Evolutionary conservation across 768 basidiomycete species (phyloP), one percentile per base, ranked within the genome.

Genomic region (Sporobolomyces roseus): DNA sequence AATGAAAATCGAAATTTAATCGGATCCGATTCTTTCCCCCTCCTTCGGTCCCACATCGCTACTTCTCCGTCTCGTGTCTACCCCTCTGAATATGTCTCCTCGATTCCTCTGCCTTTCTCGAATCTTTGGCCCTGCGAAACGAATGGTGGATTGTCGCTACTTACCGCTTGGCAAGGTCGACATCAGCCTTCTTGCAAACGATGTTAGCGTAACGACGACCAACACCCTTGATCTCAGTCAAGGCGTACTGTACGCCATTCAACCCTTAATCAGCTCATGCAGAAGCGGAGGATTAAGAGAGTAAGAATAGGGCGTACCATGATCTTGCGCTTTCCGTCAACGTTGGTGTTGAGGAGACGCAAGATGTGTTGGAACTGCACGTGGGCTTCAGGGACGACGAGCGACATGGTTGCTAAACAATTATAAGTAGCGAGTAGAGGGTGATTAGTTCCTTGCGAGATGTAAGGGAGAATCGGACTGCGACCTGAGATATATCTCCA

Each of bases 181-280:
- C 91, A 83, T 98, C 96, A 70, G 96, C 96, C 84, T 99, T 99
- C 83, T 98, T 98, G 87, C 96, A 98, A 75, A 98, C 94, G 77
- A 98, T 82, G 83, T 98, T 98, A 78, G 96, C 88, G 83, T 98
- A 99, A 61, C 96, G 89, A 74, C 96, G 88, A 77, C 96, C 96
- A 69, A 99, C 96, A 86, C 96, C 96, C 85, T 98, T 98, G 85
- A 99, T 99, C 84, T 99, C 96, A 54, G 96, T 98, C 83, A 98
- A 80, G 77, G 96, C 94, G 80, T 92, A 98, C 74, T 69, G 58
- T 53, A n/a, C 0, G 14, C 13, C 27, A 16, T 12, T 2, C 8
- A 6, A 46, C 1, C 17, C 16, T 17, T 19, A 21, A 49, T 64
- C 62, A 69, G 43, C 51, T n/a, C 10, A 2, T 3, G 2, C 13